phyloP scores from a whole-genome alignment of 306 rosid genomes.

The Morella rubra region DNA sequence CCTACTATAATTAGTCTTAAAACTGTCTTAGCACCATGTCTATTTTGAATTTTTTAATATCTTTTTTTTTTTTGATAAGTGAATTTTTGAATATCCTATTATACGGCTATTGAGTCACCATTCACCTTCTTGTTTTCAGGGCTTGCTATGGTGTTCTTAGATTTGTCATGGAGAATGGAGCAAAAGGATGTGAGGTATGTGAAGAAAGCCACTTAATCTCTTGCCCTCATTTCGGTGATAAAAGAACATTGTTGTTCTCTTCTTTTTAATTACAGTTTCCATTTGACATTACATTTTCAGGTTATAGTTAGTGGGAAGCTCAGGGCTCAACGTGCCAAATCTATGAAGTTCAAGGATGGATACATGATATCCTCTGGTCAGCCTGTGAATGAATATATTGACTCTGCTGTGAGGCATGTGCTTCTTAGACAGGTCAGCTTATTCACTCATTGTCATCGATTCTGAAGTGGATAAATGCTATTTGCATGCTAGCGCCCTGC shows the following conservation, averaged over 20 bases:
- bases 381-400: constrained; percentile 47
- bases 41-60: neutral
- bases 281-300: constrained; percentile 11
- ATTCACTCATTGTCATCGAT: neutral
- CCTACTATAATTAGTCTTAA: neutral
- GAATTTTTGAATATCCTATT: neutral
- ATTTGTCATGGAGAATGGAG: constrained; percentile 80
- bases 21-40: neutral
- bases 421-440: constrained; percentile 51
- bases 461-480: neutral
- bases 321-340: constrained; percentile 55
- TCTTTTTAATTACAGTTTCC: neutral
- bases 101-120: neutral
- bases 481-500: neutral
- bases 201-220: neutral
- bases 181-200: constrained; percentile 75
- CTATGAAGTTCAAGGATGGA: constrained; percentile 58
- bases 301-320: constrained; percentile 59
- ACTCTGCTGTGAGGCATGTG: constrained; percentile 48
- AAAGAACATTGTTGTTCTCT: neutral
- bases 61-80: neutral
- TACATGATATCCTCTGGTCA: constrained; percentile 55
- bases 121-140: constrained; percentile 34
- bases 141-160: constrained; percentile 86
- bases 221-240: neutral